Evolutionary conservation across 345 rosid species (phyloP), one percentile per base, ranked within the genome.

Genomic region (Linum trigynum): DNA sequence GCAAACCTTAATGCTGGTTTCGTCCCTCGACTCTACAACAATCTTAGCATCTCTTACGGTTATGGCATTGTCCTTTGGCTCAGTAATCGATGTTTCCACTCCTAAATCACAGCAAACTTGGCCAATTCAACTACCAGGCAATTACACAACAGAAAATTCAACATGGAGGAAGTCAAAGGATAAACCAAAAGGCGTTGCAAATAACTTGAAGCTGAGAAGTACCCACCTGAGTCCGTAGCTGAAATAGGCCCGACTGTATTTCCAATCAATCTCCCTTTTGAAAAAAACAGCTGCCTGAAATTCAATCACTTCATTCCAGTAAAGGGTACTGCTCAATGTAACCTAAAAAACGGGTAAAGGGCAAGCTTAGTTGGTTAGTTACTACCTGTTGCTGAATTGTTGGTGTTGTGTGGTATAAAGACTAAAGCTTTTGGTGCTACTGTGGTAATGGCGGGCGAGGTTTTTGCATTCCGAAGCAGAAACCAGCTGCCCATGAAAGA

Each of bases 51-150:
- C 77, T 68, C 75, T 75, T 70, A 83, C 68, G 3, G 79, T 64
- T 65, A 83, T 70, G 51, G 60, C 63, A 40, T 66, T 73, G 58
- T 77, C 85, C 60, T 77, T 75, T 10, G 77, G 67, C 53, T 79
- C 84, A 1, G 82, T 58, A 57, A 85, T 75, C 11, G 87, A 71
- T 48, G 87, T 74, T 74, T 85, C 87, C 38, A 83, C 55, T 59
- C 87, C 87, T 77, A 41, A 7, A 5, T 37, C 66, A 59, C 62
- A 35, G 4, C 12, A 7, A 59, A 59, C 5, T 59, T 59, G 37
- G 15, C 8, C 38, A 59, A 23, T 59, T 17, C 62, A 59, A 59
- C 37, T 23, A 59, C 38, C 62, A 59, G 62, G 17, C 36, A 35
- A 23, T 23, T 14, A 35, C 35, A 5, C 58, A 55, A 11, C 58